Percentiles rank a stretch among this genome's conserved stretches.
Conservation (phyloP, 768 basidiomycete species). For the Mycena crocata region DNA sequence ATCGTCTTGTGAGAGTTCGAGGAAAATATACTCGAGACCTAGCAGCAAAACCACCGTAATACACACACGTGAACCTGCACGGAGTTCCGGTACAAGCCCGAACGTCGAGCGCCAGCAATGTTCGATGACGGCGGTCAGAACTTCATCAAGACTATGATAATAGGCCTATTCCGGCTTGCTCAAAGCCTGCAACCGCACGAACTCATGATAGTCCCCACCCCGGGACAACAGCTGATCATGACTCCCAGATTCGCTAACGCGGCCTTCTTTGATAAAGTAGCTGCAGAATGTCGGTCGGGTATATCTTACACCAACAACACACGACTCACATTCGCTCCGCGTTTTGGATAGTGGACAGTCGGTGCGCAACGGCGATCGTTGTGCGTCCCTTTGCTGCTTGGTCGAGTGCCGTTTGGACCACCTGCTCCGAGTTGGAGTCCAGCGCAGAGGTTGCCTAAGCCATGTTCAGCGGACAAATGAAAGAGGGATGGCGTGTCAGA, state of each 20-base stretch:
- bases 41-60: too few species aligned
- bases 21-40: too few species aligned
- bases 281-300: slow-evolving; percentile 61
- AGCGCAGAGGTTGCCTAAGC: slow-evolving; percentile 83
- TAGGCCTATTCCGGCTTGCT: slow-evolving; percentile 48
- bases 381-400: slow-evolving; percentile 92
- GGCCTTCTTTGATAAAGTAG: slow-evolving; percentile 91
- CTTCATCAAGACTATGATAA: too few species aligned
- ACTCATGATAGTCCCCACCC: slow-evolving; percentile 83
- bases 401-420: slow-evolving; percentile 95
- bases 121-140: too few species aligned
- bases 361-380: slow-evolving; percentile 95
- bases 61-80: too few species aligned
- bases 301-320: slow-evolving; percentile 17
- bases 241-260: slow-evolving; percentile 86
- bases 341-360: slow-evolving; percentile 92
- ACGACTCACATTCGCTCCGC: slow-evolving; percentile 83
- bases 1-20: too few species aligned
- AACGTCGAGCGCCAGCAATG: too few species aligned
- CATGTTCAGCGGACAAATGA: slow-evolving; percentile 26
- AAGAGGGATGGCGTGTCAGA: slow-evolving; percentile 35
- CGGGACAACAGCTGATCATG: slow-evolving; percentile 74
- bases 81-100: too few species aligned
- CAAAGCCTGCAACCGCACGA: slow-evolving; percentile 85
- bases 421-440: slow-evolving; percentile 92